Base-by-base conservation (phyloP, 164 flowering plant species). In the Protea cynaroides region DNA sequence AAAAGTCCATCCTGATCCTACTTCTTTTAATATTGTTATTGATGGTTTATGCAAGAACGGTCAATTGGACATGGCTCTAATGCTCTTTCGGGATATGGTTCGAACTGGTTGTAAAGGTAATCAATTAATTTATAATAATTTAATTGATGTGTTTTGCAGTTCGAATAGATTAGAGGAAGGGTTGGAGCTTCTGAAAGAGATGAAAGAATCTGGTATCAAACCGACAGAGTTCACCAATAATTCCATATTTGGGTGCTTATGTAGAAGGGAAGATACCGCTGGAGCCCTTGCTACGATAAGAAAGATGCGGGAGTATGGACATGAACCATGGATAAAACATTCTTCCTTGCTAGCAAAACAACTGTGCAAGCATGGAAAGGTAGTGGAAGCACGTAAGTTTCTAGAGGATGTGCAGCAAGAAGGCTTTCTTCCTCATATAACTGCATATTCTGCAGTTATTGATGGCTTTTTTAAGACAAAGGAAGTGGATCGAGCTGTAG, bases 251-350 rank as follows among this genome's bases (percentile, higher is more conserved):
- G 86, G 92, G 9, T 85, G 89, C 71, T 73, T 86, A 17, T 86
- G 96, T 68, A 77, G 79, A 67, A 74, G 82, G 73, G 78, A 64
- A 68, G 86, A 90, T 72, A 77, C 83, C 44, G 38, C 53, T 2
- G 85, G 75, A 51, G 97, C 90, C 40, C 65, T 83, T 67, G 74
- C 72, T 59, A 24, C 87, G 60, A 40, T 86, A 63, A 84, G 64
- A 66, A 79, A 82, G 73, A 93, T 93, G 96, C 79, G 83, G 55
- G 13, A 57, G 44, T 29, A 72, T 65, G 92, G 97, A 54, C 83
- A 86, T 68, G 76, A 79, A 69, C 98, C 98, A 40, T 93, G 96
- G 96, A 83, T 81, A 75, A 93, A 87, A 54, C 70, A 88, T 78
- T 79, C 76, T 47, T 80, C 92, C 47, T 65, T 78, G 64, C 82